Evolutionary conservation across 352 stramenopile species (phyloP), one percentile per base, ranked within the genome.

Genomic region (Phytophthora multivora): DNA sequence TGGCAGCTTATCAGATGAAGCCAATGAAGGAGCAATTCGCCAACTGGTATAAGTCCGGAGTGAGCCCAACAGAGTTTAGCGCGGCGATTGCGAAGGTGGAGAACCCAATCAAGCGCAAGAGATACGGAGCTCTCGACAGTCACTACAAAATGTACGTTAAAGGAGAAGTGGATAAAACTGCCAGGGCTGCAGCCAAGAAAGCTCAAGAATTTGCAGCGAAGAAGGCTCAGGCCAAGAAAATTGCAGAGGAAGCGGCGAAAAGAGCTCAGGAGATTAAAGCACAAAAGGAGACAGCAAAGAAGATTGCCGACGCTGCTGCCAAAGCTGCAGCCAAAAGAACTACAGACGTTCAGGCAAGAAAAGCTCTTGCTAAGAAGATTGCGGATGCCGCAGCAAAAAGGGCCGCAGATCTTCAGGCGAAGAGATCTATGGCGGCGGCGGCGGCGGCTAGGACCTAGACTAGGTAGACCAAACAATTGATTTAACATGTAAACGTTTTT

Each of bases 101-200:
- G 9, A 48, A 57, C 15, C 2, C 15, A 18, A 2, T 30, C 23
- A 57, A 48, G 36, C 33, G 18, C 19, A 55, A 55, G 33, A 0
- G 16, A 1, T 55, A 55, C 21, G 33, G 16, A 8, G 31, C 30
- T 5, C 18, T 54, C 31, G 13, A 54, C 13, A 11, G 10, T 10
- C 19, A 35, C 47, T 54, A 45, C 31, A 54, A 43, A 43, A 21
- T 54, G 47, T 54, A 35, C n/a, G 25, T 51, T 8, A 4, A 51
- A n/a, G 25, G 23, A 12, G 25, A 51, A 51, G 43, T 2, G 2
- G n/a, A 25, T 5, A 36, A 50, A 25, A 45, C 16, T 45, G 28
- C 28, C 8, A 33, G 28, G 15, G 35, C 35, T 1, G 38, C 38
- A 19, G 38, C n/a, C 38, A 43, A 43, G 7, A 43, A 23, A 9